Percentiles rank a stretch among this genome's conserved stretches.
phyloP scores from a whole-genome alignment of 2,329 filamentous ascomycete genomes.

The Ceratocystis cubensis region DNA sequence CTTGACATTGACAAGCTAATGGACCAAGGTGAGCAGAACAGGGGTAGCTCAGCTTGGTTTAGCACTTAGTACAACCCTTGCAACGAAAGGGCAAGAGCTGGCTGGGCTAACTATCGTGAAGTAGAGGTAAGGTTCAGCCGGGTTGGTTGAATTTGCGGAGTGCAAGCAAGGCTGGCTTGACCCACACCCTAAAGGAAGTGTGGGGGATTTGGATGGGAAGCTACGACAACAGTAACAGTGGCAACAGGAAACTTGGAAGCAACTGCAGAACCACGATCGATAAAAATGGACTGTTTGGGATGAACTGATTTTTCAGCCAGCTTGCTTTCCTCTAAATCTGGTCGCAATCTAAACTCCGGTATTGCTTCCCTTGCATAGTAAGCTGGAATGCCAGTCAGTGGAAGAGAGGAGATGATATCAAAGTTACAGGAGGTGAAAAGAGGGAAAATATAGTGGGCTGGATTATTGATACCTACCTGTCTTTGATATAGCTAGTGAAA shows the following conservation, averaged over 20 bases:
- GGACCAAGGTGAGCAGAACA: neutral
- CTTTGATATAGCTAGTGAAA: neutral
- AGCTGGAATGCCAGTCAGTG: neutral
- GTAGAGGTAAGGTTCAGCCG: neutral
- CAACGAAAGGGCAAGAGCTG: neutral
- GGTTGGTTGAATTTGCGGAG: neutral
- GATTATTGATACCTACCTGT: neutral
- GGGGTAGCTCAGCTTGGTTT: conserved; percentile 5
- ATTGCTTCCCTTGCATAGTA: neutral
- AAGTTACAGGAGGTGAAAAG: too few species aligned
- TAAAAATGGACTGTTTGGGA: neutral
- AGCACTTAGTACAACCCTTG: neutral
- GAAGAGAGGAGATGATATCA: neutral
- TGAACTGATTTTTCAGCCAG: neutral
- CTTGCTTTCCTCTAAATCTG: neutral
- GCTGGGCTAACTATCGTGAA: neutral
- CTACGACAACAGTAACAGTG: neutral
- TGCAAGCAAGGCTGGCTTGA: neutral
- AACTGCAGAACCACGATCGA: neutral
- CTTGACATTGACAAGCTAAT: neutral
- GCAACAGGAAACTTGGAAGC: neutral
- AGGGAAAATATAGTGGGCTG: neutral
- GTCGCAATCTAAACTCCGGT: too few species aligned
- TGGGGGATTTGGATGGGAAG: conserved; percentile 10
- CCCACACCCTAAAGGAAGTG: conserved; percentile 7